Conservation (phyloP, 768 basidiomycete genomes). For the Clitopilus hobsonii region DNA sequence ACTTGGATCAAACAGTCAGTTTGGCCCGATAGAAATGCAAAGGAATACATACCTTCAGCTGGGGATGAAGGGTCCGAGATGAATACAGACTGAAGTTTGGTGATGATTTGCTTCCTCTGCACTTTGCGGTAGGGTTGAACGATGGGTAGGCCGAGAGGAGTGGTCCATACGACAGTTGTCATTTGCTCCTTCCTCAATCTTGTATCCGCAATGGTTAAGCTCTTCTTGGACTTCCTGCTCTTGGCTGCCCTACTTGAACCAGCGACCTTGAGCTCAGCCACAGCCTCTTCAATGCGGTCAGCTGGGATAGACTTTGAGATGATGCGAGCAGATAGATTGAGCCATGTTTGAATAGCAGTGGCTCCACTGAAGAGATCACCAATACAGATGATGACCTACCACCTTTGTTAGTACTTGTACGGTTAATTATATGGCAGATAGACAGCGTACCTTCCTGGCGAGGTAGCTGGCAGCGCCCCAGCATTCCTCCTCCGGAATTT, state of each 20-base stretch:
- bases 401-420: background rate
- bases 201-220: constrained; percentile 19
- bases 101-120: constrained; percentile 79
- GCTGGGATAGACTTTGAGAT: constrained; percentile 84
- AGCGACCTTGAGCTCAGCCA: constrained; percentile 19
- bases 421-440: too few species aligned
- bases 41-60: constrained; percentile 47
- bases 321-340: constrained; percentile 75
- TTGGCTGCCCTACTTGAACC: background rate
- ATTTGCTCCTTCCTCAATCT: constrained; percentile 82
- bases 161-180: constrained; percentile 96
- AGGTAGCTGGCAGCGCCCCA: constrained; percentile 77
- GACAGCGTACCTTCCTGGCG: constrained; percentile 68
- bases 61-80: constrained; percentile 83
- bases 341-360: constrained; percentile 86
- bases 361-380: constrained; percentile 94
- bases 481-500: constrained; percentile 66
- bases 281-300: constrained; percentile 51
- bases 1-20: constrained; percentile 35
- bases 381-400: constrained; percentile 70
- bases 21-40: background rate
- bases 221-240: constrained; percentile 8
- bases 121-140: constrained; percentile 93
- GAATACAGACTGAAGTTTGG: constrained; percentile 79
- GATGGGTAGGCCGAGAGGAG: constrained; percentile 90